Conservation (phyloP, 257 asterid species). For the Misopates orontium region DNA sequence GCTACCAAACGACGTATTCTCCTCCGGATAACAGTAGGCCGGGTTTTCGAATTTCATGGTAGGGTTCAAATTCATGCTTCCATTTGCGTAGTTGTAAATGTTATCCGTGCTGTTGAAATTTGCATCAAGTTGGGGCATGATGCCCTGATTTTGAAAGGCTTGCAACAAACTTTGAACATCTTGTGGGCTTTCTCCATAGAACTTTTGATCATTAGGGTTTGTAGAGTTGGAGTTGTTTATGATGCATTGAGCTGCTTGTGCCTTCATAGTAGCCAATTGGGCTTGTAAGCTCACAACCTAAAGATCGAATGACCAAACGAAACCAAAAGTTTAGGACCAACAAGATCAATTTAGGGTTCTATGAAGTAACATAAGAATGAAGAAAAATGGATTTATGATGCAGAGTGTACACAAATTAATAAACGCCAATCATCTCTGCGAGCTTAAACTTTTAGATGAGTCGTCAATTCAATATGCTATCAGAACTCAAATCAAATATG, state of each 20-base stretch:
- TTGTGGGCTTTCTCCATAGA: conserved; percentile 17
- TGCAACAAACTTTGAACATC: conserved; percentile 37
- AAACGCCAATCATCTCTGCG: no score
- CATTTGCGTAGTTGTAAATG: not conserved
- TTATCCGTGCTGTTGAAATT: not conserved
- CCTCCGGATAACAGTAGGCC: conserved; percentile 36
- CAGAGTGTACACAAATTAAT: no score
- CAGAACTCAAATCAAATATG: no score
- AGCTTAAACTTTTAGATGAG: no score
- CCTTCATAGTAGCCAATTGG: conserved; percentile 50
- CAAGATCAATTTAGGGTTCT: not conserved
- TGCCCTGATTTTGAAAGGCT: conserved; percentile 31
- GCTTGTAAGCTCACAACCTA: conserved; percentile 59
- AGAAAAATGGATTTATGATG: no score
- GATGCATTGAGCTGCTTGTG: conserved; percentile 46
- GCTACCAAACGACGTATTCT: conserved; percentile 29
- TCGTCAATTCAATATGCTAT: no score
- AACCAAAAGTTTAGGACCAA: not conserved
- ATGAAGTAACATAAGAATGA: not conserved
- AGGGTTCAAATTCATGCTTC: conserved; percentile 16
- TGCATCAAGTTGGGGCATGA: conserved; percentile 34
- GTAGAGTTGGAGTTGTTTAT: conserved; percentile 28
- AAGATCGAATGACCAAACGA: not conserved
- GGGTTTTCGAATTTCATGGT: conserved; percentile 20
- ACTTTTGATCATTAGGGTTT: conserved; percentile 45